Evolutionary conservation across 495 filamentous ascomycete genomes (phyloP).

Genomic region (Xylaria castorea): DNA sequence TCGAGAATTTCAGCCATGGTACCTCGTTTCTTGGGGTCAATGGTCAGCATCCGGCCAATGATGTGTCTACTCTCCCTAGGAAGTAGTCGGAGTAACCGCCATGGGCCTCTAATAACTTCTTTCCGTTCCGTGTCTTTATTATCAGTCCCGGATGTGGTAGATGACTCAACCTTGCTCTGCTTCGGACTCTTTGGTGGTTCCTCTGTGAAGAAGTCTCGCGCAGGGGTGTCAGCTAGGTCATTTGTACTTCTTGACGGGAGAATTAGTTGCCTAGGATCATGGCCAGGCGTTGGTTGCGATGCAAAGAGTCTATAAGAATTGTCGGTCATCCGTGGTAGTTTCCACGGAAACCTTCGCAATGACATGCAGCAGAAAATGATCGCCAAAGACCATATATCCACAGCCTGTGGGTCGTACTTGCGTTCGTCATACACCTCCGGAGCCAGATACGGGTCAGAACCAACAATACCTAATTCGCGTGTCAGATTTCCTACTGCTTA

Average conservation of each 20-base stretch:
- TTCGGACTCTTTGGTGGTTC: constrained; percentile 33
- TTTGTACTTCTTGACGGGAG: constrained; percentile 47
- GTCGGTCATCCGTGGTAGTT: constrained; percentile 87
- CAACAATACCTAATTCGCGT: constrained; percentile 77
- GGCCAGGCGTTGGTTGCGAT: constrained; percentile 68
- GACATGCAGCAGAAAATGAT: constrained; percentile 99
- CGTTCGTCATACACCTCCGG: constrained; percentile 95
- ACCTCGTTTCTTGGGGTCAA: constrained; percentile 83
- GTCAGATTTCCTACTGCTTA: constrained; percentile 5
- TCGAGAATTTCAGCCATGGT: constrained; percentile 82
- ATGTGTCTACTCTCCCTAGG: constrained; percentile 90
- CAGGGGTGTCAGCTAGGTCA: constrained; percentile 44
- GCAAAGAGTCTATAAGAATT: constrained; percentile 95
- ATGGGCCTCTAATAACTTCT: constrained; percentile 89
- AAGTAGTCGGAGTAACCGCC: constrained; percentile 88
- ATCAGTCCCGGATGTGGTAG: constrained; percentile 37
- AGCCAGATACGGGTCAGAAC: constrained; percentile 95
- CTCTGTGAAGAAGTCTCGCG: constrained; percentile 47
- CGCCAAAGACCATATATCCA: constrained; percentile 96
- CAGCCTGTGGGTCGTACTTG: constrained; percentile 92
- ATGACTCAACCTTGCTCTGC: constrained; percentile 26
- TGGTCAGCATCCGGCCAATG: constrained; percentile 90
- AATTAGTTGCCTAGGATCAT: constrained; percentile 55
- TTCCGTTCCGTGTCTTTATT: constrained; percentile 57
- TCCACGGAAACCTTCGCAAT: constrained; percentile 95